A percentile compares a stretch with the other conserved stretches of the same genome.
Conservation (phyloP, 83 land plant genomes). For the Picea abies region DNA sequence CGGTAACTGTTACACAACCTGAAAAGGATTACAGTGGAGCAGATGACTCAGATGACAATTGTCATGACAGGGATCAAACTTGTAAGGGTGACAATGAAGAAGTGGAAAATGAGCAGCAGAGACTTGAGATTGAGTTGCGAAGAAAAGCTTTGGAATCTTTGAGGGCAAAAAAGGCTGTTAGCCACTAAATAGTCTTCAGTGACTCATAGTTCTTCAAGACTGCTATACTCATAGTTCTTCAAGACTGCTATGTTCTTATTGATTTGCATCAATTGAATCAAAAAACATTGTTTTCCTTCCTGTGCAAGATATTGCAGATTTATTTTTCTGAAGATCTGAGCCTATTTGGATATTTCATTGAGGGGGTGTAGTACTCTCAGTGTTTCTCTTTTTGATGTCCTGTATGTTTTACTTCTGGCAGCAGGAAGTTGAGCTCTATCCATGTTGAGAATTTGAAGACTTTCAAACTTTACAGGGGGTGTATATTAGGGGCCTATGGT, state of each 20-base stretch:
- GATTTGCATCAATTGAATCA: neutral
- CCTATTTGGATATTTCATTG: conserved; percentile 8
- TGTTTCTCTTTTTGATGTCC: conserved; percentile 9
- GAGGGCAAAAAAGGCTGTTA: conserved; percentile 72
- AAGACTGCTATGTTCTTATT: too few relatives aligned
- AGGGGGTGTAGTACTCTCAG: neutral
- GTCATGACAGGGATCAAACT: conserved; percentile 42
- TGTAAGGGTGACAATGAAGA: conserved; percentile 51
- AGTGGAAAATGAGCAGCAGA: conserved; percentile 59
- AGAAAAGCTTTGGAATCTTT: conserved; percentile 89
- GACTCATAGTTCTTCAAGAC: neutral
- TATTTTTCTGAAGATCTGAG: conserved; percentile 8
- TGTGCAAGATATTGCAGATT: neutral
- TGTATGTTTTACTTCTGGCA: conserved; percentile 16
- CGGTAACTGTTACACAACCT: conserved; percentile 28
- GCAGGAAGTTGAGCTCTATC: conserved; percentile 13
- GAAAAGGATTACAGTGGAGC: conserved; percentile 22
- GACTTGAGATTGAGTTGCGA: conserved; percentile 76
- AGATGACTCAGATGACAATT: neutral
- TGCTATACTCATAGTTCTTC: neutral
- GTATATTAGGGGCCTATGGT: conserved; percentile 6
- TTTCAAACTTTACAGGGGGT: conserved; percentile 15
- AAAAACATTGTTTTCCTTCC: conserved; percentile 11
- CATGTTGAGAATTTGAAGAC: conserved; percentile 14
- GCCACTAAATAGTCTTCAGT: conserved; percentile 28